Evolutionary conservation across 345 rosid genomes (phyloP).

Genomic region (Barbarea vulgaris): DNA sequence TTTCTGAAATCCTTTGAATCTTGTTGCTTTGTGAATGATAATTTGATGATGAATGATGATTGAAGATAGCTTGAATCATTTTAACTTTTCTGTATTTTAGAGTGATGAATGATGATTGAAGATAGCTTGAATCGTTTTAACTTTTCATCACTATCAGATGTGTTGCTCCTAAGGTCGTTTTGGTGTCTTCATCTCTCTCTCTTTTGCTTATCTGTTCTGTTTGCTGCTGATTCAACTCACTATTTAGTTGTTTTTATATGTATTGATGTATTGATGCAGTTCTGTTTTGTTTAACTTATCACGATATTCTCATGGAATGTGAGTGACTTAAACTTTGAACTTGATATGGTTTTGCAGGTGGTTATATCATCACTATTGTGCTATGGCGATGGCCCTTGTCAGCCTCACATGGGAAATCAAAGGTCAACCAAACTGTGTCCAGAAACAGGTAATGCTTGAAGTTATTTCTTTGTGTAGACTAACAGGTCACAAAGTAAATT

Average conservation of each 20-base stretch:
- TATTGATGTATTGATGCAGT: neutral
- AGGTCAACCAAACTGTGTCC: constrained; percentile 94
- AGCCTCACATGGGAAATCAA: constrained; percentile 99
- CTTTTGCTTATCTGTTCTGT: neutral
- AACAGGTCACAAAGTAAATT: neutral
- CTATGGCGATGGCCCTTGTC: constrained; percentile 94
- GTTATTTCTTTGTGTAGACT: constrained; percentile 27
- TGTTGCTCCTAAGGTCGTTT: neutral
- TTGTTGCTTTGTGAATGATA: no score
- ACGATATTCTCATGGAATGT: neutral
- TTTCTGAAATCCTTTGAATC: no score
- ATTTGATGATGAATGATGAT: no score
- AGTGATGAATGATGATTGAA: no score
- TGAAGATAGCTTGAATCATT: no score
- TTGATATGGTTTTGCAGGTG: constrained; percentile 71
- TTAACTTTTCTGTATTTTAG: no score
- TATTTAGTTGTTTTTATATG: neutral
- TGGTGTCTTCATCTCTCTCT: neutral
- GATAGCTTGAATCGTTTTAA: no score
- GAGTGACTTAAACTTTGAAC: constrained; percentile 14
- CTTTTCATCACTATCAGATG: neutral
- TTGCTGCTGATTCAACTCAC: neutral
- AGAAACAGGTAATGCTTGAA: constrained; percentile 72
- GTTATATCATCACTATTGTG: constrained; percentile 98
- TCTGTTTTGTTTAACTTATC: neutral